These are phyloP conservation scores for Plectosphaerella plurivora DNA, from an alignment of 2,329 filamentous ascomycete species.

Conservation along the genomic window DNA sequence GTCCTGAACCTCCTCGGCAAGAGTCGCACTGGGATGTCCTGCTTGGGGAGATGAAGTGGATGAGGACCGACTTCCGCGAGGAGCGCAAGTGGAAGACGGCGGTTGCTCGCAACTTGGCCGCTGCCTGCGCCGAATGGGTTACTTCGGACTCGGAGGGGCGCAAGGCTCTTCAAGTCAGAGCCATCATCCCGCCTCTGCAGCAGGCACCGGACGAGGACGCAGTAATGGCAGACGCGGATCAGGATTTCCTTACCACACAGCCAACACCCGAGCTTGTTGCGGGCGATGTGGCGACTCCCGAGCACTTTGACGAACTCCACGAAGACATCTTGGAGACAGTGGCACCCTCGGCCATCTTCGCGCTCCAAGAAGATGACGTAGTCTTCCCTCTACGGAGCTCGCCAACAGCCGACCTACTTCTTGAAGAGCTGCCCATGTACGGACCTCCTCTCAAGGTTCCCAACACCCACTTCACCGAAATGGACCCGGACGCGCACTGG, in stretches of 20 bases:
- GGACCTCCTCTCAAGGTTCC: slow-evolving; percentile 58
- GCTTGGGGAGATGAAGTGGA: slow-evolving; percentile 92
- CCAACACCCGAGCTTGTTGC: slow-evolving; percentile 66
- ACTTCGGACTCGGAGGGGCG: slow-evolving; percentile 59
- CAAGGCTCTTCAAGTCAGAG: slow-evolving; percentile 63
- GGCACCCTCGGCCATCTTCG: slow-evolving; percentile 76
- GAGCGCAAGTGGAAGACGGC: slow-evolving; percentile 92
- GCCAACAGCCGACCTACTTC: slow-evolving; percentile 67
- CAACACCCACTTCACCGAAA: slow-evolving; percentile 52
- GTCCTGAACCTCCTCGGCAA: slow-evolving; percentile 72
- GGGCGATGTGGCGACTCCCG: slow-evolving; percentile 54
- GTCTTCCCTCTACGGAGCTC: slow-evolving; percentile 74
- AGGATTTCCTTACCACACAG: slow-evolving; percentile 35
- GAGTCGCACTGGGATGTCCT: slow-evolving; percentile 81
- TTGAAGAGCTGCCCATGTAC: slow-evolving; percentile 80
- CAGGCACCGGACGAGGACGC: slow-evolving; percentile 21
- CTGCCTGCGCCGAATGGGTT: slow-evolving; percentile 81
- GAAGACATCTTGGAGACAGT: slow-evolving; percentile 42
- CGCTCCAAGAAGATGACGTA: slow-evolving; percentile 75
- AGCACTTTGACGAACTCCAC: slow-evolving; percentile 35
- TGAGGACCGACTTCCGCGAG: slow-evolving; percentile 92
- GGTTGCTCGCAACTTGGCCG: slow-evolving; percentile 72
- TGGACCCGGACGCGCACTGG: slow-evolving; percentile 68
- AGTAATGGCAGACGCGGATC: slow-evolving; percentile 26
- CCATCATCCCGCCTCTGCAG: slow-evolving; percentile 40